Evolutionary conservation across 345 rosid species (phyloP).

Genomic region (Heritiera fomes): DNA sequence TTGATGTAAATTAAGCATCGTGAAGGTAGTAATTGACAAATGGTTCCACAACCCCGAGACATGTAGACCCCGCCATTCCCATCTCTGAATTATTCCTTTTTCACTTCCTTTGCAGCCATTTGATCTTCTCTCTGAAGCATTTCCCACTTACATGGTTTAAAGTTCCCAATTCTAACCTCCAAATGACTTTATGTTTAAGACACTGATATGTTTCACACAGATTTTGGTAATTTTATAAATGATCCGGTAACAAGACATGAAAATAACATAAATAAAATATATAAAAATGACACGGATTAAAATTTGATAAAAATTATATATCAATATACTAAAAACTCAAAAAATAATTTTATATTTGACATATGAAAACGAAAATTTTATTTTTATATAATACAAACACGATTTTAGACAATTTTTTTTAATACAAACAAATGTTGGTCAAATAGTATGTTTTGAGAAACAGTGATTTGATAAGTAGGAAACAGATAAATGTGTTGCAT

Average conservation of each 20-base stretch:
- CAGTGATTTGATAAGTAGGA: not conserved
- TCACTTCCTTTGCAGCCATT: not conserved
- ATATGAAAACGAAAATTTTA: not conserved
- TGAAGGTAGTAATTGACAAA: conserved; percentile 34
- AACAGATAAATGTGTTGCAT: conserved; percentile 8
- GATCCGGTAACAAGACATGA: too few species aligned
- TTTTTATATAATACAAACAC: not conserved
- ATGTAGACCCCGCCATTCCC: conserved; percentile 38
- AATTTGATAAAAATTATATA: too few species aligned
- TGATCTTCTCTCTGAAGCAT: not conserved
- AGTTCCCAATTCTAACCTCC: not conserved
- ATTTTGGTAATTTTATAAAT: too few species aligned
- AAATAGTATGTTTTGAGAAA: not conserved
- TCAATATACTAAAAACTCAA: too few species aligned
- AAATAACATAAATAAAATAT: too few species aligned
- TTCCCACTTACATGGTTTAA: not conserved
- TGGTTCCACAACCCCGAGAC: conserved; percentile 34
- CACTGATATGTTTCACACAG: too few species aligned
- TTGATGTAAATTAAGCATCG: not conserved
- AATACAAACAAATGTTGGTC: not conserved
- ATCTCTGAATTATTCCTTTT: conserved; percentile 7
- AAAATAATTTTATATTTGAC: too few species aligned
- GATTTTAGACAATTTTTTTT: too few species aligned
- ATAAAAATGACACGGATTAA: too few species aligned
- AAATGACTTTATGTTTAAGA: not conserved